Evolutionary conservation across 1,284 basidiomycete species (phyloP).

Genomic region (Pulchroboletus neoregius): DNA sequence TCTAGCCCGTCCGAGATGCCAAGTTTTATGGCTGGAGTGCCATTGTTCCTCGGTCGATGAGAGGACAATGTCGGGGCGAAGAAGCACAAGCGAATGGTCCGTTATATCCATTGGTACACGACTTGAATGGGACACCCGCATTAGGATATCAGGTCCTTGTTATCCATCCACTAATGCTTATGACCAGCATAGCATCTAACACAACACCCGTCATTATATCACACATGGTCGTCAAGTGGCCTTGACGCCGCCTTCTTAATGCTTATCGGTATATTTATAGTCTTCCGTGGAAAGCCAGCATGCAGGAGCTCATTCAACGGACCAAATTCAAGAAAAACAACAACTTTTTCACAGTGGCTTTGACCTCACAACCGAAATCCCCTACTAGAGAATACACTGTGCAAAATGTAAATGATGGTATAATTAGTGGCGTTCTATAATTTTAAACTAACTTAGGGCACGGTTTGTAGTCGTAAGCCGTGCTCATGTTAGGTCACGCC

Average conservation of each 20-base stretch:
- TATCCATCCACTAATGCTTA: background rate
- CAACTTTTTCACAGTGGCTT: no score
- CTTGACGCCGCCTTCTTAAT: background rate
- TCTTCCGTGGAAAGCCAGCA: no score
- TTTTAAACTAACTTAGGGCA: background rate
- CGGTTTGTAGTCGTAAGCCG: background rate
- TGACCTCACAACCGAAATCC: background rate
- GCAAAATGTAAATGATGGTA: background rate
- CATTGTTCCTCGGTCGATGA: slow-evolving; percentile 14
- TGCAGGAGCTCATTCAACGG: background rate
- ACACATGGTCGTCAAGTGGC: background rate
- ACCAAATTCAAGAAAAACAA: background rate
- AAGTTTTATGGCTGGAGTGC: slow-evolving; percentile 19
- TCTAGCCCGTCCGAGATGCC: background rate
- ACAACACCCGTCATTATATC: background rate
- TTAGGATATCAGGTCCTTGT: background rate
- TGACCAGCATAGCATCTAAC: background rate
- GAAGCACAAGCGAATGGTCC: slow-evolving; percentile 13
- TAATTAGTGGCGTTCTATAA: no score
- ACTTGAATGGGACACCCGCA: background rate
- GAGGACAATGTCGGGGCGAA: background rate
- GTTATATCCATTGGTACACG: slow-evolving; percentile 6
- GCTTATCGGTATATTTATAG: background rate
- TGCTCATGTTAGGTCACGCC: background rate
- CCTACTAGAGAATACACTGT: background rate